phyloP scores from a whole-genome alignment of 441 rosid species.

The Erodium trifolium region DNA sequence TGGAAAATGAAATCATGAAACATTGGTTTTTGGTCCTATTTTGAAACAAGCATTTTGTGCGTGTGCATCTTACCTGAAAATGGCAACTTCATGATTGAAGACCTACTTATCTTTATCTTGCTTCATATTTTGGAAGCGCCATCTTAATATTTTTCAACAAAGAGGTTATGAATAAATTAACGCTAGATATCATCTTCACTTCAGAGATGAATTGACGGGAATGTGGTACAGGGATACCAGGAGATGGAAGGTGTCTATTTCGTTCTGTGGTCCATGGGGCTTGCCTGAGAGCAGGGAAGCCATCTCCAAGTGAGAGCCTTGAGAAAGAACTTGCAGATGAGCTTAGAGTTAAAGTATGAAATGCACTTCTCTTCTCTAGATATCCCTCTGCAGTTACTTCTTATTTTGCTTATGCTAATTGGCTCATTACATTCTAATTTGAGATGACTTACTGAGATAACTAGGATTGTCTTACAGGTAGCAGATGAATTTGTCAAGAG shows the following conservation, averaged over 20 bases:
- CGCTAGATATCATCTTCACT: background rate
- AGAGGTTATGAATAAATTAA: background rate
- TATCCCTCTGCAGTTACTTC: background rate
- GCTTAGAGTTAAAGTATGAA: conserved; percentile 47
- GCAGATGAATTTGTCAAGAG: conserved; percentile 65
- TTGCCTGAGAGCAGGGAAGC: conserved; percentile 45
- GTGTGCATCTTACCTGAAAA: background rate
- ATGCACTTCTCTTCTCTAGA: background rate
- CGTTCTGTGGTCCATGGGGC: conserved; percentile 61
- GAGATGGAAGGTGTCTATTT: conserved; percentile 73
- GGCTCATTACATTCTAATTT: background rate
- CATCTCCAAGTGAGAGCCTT: conserved; percentile 41
- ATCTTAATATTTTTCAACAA: background rate
- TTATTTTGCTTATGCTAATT: background rate
- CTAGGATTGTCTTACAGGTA: conserved; percentile 33
- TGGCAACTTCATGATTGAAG: background rate
- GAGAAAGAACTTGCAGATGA: conserved; percentile 62
- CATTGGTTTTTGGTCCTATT: background rate
- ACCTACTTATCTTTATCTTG: background rate
- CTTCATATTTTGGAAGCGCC: background rate
- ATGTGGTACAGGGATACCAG: conserved; percentile 38
- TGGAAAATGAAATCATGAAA: background rate
- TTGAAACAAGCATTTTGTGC: background rate
- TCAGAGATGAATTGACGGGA: conserved; percentile 4
- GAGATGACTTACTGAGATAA: conserved; percentile 7